phyloP scores from a whole-genome alignment of 495 filamentous ascomycete genomes.

The Penicillium paxilli region DNA sequence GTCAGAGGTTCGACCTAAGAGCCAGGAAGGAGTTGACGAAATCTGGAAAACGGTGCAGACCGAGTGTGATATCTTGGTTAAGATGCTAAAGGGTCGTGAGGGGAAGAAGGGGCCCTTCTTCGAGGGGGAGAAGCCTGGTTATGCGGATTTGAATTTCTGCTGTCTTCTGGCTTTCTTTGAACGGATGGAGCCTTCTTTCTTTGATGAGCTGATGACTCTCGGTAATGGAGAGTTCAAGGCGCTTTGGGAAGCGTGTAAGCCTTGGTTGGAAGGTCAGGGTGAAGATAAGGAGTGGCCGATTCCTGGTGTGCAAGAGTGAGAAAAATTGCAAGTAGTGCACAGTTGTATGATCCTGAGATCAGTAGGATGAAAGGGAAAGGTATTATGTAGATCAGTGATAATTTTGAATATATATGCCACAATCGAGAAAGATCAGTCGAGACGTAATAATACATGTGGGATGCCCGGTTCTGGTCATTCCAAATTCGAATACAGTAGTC shows the following conservation, averaged over 20 bases:
- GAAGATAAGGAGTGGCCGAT: slow-evolving; percentile 34
- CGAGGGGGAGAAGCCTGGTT: slow-evolving; percentile 28
- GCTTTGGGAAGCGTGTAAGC: slow-evolving; percentile 28
- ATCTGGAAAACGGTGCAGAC: slow-evolving; percentile 18
- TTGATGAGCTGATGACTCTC: slow-evolving; percentile 18
- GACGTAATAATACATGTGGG: slow-evolving; percentile 33
- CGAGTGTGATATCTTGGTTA: slow-evolving; percentile 10
- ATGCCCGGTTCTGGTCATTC: slow-evolving; percentile 3
- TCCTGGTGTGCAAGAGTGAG: slow-evolving; percentile 10
- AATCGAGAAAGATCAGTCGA: slow-evolving; percentile 24
- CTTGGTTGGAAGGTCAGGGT: slow-evolving; percentile 34
- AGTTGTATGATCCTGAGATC: not conserved
- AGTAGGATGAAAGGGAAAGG: not conserved
- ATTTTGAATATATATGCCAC: slow-evolving; percentile 32
- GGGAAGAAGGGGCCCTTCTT: slow-evolving; percentile 33
- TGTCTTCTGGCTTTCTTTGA: slow-evolving; percentile 22
- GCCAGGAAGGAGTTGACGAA: slow-evolving; percentile 10
- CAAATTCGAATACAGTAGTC: slow-evolving; percentile 7
- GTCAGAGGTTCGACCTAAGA: slow-evolving; percentile 25
- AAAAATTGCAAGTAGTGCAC: no score
- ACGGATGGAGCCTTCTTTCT: slow-evolving; percentile 19
- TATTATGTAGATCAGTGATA: slow-evolving; percentile 14
- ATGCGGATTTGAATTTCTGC: slow-evolving; percentile 26
- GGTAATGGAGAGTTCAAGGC: slow-evolving; percentile 24
- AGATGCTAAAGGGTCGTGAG: slow-evolving; percentile 27